Percentiles rank a stretch among this genome's conserved stretches.
These are phyloP conservation scores for Diplotaxis tenuifolia DNA, from an alignment of 345 rosid genomes.

Conservation along the genomic window DNA sequence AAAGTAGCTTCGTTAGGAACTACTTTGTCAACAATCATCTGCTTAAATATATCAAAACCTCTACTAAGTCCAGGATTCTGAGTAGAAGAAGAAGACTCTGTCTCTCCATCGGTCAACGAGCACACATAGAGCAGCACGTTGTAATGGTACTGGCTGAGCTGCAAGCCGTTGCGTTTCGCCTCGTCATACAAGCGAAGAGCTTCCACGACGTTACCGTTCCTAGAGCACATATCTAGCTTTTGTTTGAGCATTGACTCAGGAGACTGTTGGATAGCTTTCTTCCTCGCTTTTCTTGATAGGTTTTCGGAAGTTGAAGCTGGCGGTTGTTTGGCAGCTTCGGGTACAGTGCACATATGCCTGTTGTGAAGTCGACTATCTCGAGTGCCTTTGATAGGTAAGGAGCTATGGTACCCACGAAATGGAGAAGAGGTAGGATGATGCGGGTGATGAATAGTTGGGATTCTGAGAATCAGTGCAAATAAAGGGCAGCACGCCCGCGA, in stretches of 20 bases:
- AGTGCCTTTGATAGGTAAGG: slow-evolving; percentile 19
- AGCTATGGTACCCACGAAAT: slow-evolving; percentile 27
- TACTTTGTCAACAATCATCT: slow-evolving; percentile 65
- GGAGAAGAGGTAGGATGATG: slow-evolving; percentile 19
- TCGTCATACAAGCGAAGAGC: slow-evolving; percentile 85
- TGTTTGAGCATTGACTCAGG: slow-evolving; percentile 56
- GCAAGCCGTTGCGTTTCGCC: slow-evolving; percentile 49
- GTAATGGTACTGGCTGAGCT: slow-evolving; percentile 58
- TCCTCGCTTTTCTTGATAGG: slow-evolving; percentile 47
- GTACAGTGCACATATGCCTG: slow-evolving; percentile 40
- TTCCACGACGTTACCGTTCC: slow-evolving; percentile 54
- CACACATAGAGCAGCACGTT: slow-evolving; percentile 79
- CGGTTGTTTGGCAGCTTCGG: slow-evolving; percentile 44
- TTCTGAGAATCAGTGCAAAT: slow-evolving; percentile 33
- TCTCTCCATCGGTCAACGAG: slow-evolving; percentile 45
- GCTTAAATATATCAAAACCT: slow-evolving; percentile 80
- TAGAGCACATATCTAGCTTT: slow-evolving; percentile 72
- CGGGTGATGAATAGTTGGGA: slow-evolving; percentile 32
- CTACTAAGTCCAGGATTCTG: slow-evolving; percentile 45
- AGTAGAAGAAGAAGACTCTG: slow-evolving; percentile 38
- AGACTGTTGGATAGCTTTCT: slow-evolving; percentile 52
- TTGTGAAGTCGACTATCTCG: slow-evolving; percentile 34
- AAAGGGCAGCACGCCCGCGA: slow-evolving; percentile 31
- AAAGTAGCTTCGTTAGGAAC: slow-evolving; percentile 87
- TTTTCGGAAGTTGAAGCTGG: slow-evolving; percentile 16